Percentiles rank a stretch among this genome's conserved stretches.
Evolutionary conservation across 2,329 filamentous ascomycete genomes (phyloP).

Genomic region (Paramyrothecium roridum): DNA sequence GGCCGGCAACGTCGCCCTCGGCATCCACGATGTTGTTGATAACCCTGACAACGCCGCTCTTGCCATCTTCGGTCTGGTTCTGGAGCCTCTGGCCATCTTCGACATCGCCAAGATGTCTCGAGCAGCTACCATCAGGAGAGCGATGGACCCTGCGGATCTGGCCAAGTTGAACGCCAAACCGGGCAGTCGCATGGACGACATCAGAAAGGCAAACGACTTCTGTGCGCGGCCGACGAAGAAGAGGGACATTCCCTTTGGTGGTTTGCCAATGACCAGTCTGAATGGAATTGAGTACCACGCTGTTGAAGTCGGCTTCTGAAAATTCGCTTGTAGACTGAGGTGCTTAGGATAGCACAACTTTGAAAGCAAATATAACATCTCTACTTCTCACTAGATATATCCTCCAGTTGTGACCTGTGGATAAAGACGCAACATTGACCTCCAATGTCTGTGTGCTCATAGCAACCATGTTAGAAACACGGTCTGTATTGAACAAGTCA

Average conservation of each 20-base stretch:
- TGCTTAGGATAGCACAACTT: too few species aligned
- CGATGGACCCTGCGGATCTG: not conserved
- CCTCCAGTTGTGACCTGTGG: too few species aligned
- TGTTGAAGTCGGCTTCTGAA: not conserved
- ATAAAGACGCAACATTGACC: too few species aligned
- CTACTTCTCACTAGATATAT: too few species aligned
- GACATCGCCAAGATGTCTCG: slow-evolving; percentile 5
- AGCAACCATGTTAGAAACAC: too few species aligned
- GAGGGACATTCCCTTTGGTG: not conserved
- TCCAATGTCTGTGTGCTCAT: too few species aligned
- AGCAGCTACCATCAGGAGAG: not conserved
- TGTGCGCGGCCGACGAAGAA: not conserved
- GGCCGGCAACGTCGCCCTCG: slow-evolving; percentile 6
- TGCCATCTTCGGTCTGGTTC: slow-evolving; percentile 10
- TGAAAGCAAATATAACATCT: too few species aligned
- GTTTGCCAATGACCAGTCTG: not conserved
- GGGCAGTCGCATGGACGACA: not conserved
- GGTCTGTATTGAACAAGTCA: too few species aligned
- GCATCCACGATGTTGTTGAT: slow-evolving; percentile 13
- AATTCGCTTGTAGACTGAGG: too few species aligned
- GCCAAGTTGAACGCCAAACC: not conserved
- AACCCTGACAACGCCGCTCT: slow-evolving; percentile 8
- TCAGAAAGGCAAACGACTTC: not conserved
- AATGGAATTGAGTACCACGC: not conserved
- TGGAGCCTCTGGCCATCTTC: slow-evolving; percentile 11